A percentile compares a stretch with the other conserved stretches of the same genome.
These are phyloP conservation scores for Cutaneotrichosporon cyanovorans DNA, from an alignment of 1,284 basidiomycete genomes.

Conservation along the genomic window DNA sequence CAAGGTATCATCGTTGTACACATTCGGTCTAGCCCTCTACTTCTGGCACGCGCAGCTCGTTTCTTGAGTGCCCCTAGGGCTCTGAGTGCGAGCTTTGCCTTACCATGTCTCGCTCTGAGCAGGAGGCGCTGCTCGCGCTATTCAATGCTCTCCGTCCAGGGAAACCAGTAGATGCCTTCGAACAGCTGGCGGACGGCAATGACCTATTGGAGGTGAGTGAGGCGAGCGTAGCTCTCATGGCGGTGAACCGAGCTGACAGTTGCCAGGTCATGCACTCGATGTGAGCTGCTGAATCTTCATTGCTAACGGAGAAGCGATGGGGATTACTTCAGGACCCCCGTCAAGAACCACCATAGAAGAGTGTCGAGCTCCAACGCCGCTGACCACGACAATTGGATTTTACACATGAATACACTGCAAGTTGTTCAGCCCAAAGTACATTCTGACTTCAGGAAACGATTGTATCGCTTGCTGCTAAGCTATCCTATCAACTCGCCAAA, in stretches of 20 bases:
- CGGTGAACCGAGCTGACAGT: neutral
- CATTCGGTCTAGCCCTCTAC: too few species aligned
- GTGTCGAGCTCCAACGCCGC: conserved; percentile 11
- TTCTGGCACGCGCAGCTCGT: too few species aligned
- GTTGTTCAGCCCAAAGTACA: conserved; percentile 1
- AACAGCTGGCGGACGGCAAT: conserved; percentile 36
- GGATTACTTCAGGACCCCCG: conserved; percentile 39
- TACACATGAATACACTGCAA: conserved; percentile 39
- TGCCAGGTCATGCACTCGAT: conserved; percentile 17
- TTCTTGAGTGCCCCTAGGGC: too few species aligned
- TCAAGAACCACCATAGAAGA: conserved; percentile 9
- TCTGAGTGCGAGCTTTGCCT: too few species aligned
- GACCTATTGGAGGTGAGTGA: conserved; percentile 38
- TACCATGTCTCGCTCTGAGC: conserved; percentile 33
- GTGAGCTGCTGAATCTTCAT: conserved; percentile 1
- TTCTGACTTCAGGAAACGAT: conserved; percentile 31
- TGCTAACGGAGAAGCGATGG: conserved; percentile 8
- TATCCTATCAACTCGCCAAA: conserved; percentile 35
- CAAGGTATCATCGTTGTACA: too few species aligned
- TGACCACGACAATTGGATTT: conserved; percentile 40
- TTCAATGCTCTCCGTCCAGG: conserved; percentile 37
- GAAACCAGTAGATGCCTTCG: conserved; percentile 30
- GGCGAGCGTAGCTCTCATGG: neutral
- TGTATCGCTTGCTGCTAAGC: conserved; percentile 38
- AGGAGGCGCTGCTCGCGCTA: conserved; percentile 39